These are phyloP conservation scores for Antitrichia curtipendula DNA, from an alignment of 225 moss, liverwort and hornwort species.

Conservation along the genomic window DNA sequence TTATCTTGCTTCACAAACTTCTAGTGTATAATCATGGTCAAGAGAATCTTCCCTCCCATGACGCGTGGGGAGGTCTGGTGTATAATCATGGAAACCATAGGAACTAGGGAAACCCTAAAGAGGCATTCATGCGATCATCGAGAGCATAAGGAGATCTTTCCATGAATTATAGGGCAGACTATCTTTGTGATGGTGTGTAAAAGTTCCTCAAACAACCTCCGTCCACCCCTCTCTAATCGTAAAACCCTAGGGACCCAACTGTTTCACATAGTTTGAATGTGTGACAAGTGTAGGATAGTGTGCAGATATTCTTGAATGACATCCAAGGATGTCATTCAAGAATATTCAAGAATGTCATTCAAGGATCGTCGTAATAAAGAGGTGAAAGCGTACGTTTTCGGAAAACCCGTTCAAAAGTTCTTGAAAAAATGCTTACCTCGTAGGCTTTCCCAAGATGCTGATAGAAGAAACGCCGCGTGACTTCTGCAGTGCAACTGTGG, in stretches of 20 bases:
- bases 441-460: neutral
- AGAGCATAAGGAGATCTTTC: neutral
- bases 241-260: neutral
- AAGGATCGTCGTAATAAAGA: neutral
- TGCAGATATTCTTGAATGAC: neutral
- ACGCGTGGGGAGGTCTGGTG: neutral
- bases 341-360: neutral
- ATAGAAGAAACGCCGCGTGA: constrained; percentile 1
- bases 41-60: neutral
- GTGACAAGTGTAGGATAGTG: neutral
- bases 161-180: neutral
- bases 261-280: neutral
- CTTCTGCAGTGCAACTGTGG: constrained; percentile 1
- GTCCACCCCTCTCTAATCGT: neutral
- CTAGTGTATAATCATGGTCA: neutral
- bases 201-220: neutral
- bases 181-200: neutral
- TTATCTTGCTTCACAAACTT: neutral
- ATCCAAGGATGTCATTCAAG: neutral
- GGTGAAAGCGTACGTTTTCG: neutral
- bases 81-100: neutral
- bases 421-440: neutral
- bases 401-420: neutral
- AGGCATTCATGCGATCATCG: neutral
- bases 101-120: neutral